A percentile compares a stretch with the other conserved stretches of the same genome.
Evolutionary conservation across 2,329 filamentous ascomycete species (phyloP).

Genomic region (Fusarium buxicola): DNA sequence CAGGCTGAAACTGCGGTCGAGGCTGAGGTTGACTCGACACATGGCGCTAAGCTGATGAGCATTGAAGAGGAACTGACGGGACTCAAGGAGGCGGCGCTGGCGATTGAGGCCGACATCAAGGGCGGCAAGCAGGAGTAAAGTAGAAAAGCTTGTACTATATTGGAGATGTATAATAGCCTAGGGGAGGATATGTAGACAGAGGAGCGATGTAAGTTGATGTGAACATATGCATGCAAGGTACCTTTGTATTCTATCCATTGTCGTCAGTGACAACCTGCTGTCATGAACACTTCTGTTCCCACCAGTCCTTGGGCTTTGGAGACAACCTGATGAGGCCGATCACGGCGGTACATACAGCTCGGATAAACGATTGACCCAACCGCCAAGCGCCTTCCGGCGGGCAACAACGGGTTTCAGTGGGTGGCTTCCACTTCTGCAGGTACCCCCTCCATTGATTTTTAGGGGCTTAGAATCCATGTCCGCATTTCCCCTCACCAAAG

Average conservation of each 20-base stretch:
- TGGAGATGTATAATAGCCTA: conserved; percentile 38
- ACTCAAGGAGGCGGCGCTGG: conserved; percentile 31
- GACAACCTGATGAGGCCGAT: conserved; percentile 14
- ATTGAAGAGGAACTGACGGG: conserved; percentile 40
- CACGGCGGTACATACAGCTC: conserved; percentile 15
- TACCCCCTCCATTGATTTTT: conserved; percentile 9
- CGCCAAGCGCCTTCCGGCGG: neutral
- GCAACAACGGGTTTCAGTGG: conserved; percentile 14
- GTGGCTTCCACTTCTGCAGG: conserved; percentile 7
- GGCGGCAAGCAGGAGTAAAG: conserved; percentile 39
- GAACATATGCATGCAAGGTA: conserved; percentile 19
- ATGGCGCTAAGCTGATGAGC: conserved; percentile 20
- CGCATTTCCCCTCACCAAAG: conserved; percentile 52
- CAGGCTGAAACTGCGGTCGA: conserved; percentile 9
- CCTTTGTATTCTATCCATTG: neutral
- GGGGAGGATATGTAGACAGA: conserved; percentile 27
- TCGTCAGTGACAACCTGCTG: neutral
- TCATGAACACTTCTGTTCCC: neutral
- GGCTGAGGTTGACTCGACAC: conserved; percentile 4
- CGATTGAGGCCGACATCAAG: conserved; percentile 41
- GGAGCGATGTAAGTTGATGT: conserved; percentile 33
- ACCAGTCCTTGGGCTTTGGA: neutral
- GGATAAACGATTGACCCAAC: conserved; percentile 34
- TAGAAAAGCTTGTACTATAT: conserved; percentile 42
- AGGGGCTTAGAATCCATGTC: conserved; percentile 12